Evolutionary conservation across 306 rosid species (phyloP), one percentile per base, ranked within the genome.

Genomic region (Glycyrrhiza uralensis): DNA sequence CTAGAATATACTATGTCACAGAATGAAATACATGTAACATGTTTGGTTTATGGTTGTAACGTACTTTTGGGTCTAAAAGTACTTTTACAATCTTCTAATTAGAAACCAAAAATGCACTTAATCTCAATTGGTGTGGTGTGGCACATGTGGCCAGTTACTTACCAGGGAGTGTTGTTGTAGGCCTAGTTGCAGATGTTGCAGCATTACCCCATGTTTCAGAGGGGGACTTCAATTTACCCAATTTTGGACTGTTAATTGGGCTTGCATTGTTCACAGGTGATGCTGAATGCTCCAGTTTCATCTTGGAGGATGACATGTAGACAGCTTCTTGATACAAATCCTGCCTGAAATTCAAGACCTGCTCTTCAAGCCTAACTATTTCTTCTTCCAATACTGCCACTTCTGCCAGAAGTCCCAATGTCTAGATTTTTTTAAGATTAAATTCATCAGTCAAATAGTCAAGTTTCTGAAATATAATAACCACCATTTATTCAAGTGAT

Each of bases 371-470:
- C 84, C 88, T 89, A 38, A 84, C 89, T 61, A 95, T 89, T 84
- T 95, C 99, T 82, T 95, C 99, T 81, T 95, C 99, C 38, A 95
- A 66, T 4, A 95, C 96, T 4, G 99, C 99, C 71, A 95, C 96
- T 76, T 95, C 99, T 0, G 97, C 99, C 54, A 91, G 81, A 80
- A 95, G 96, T 50, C 87, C 96, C 18, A 95, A 73, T 57, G 85
- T 91, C 99, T 94, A 59, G 0, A 42, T 9, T 24, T 22, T 18
- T 69, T 36, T 17, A 51, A 57, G 30, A 55, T 24, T 1, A 47
- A 82, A 56, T 22, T 45, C 42, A 68, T 32, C 24, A 71, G 5
- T 41, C 45, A 81, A 54, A 66, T 54, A 42, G 19, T 71, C 55
- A 41, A 60, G 5, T 52, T 68, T 39, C 64, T 29, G 5, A 26